A percentile compares a stretch with the other conserved stretches of the same genome.
phyloP scores from a whole-genome alignment of 1,284 basidiomycete genomes.

The Cryptococcus sp. region DNA sequence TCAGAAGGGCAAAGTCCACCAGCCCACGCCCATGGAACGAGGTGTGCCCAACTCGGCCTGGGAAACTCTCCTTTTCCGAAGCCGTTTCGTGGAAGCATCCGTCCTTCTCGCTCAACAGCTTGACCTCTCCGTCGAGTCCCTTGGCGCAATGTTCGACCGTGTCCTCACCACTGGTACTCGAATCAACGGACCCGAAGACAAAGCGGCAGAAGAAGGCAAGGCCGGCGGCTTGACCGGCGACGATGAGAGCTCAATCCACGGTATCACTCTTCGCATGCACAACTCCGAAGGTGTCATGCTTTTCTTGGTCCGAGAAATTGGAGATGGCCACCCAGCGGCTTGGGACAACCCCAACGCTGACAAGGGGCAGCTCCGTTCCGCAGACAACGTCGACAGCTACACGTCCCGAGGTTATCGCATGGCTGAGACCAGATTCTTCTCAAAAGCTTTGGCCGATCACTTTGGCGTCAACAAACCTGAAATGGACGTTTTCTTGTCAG shows the following conservation, averaged over 20 bases:
- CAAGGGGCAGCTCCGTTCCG: constrained; percentile 21
- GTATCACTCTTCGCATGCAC: constrained; percentile 47
- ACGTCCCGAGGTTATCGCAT: constrained; percentile 57
- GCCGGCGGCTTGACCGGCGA: constrained; percentile 25
- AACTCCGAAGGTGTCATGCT: constrained; percentile 56
- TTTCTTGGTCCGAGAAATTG: constrained; percentile 56
- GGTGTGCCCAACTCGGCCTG: constrained; percentile 26
- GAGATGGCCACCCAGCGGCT: constrained; percentile 34
- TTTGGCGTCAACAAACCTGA: constrained; percentile 55
- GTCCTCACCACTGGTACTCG: constrained; percentile 56
- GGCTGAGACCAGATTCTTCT: constrained; percentile 57
- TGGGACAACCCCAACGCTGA: constrained; percentile 35
- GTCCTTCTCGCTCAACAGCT: constrained; percentile 54
- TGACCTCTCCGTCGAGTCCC: constrained; percentile 55
- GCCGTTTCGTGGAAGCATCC: constrained; percentile 56
- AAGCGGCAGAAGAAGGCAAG: constrained; percentile 27
- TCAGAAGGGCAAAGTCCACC: constrained; percentile 32
- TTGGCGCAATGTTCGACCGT: constrained; percentile 66
- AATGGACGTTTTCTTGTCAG: constrained; percentile 56
- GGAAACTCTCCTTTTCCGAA: constrained; percentile 52
- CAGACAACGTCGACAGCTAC: constrained; percentile 54
- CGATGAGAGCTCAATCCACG: constrained; percentile 49
- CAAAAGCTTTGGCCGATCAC: constrained; percentile 54
- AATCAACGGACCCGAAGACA: constrained; percentile 16
- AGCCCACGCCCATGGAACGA: constrained; percentile 34